These are phyloP conservation scores for Scutellaria galericulata DNA, from an alignment of 257 asterid genomes.

Conservation along the genomic window DNA sequence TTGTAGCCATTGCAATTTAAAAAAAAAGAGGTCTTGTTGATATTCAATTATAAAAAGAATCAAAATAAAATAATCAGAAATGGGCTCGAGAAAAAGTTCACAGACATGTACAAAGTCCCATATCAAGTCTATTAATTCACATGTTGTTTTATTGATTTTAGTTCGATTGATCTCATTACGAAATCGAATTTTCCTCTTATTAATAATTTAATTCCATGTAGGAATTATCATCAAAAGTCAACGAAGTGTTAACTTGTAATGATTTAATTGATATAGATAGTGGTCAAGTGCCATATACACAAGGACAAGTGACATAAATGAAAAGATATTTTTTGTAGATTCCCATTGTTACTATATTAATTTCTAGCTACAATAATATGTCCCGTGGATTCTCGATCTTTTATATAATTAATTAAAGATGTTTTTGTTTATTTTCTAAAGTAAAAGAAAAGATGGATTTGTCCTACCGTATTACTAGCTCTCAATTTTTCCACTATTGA, in stretches of 20 bases:
- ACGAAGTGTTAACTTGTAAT: neutral
- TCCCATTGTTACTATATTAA: no score
- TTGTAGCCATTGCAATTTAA: conserved; percentile 27
- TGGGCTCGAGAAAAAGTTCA: conserved; percentile 53
- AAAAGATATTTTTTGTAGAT: no score
- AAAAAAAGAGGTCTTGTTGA: neutral
- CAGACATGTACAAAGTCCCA: neutral
- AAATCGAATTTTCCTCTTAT: neutral
- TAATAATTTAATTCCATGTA: neutral
- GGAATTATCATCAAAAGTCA: conserved; percentile 6
- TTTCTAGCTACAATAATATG: no score
- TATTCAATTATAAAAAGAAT: neutral
- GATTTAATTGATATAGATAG: neutral
- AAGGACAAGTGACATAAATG: no score
- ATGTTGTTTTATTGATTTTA: neutral
- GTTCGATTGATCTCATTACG: neutral
- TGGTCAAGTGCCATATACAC: no score
- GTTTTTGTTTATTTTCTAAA: neutral
- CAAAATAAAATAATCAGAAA: conserved; percentile 24
- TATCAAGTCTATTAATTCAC: neutral
- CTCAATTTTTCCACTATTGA: neutral
- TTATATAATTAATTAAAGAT: no score
- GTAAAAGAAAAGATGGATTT: neutral
- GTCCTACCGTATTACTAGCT: neutral
- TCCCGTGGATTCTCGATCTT: no score